Evolutionary conservation across 805 yeast species (phyloP).

Genomic region (Cyberlindnera euphorbiiphila): DNA sequence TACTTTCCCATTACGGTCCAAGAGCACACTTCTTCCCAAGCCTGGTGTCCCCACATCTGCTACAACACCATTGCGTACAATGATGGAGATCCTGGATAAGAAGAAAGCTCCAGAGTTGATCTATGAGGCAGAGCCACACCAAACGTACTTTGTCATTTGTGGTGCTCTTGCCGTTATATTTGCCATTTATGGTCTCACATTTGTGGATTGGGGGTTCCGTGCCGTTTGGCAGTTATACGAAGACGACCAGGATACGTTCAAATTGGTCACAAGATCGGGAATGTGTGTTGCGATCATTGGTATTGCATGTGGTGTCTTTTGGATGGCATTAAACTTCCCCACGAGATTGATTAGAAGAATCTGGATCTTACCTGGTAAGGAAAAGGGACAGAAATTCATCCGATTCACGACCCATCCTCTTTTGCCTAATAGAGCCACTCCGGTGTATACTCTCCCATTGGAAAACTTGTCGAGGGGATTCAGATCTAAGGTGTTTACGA

Average conservation of each 20-base stretch:
- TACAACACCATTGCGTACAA: conserved; percentile 45
- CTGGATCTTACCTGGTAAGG: conserved; percentile 65
- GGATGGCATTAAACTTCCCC: conserved; percentile 50
- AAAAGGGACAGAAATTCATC: conserved; percentile 34
- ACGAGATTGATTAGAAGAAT: conserved; percentile 69
- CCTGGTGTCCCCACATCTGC: conserved; percentile 73
- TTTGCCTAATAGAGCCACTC: conserved; percentile 68
- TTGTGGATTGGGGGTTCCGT: conserved; percentile 52
- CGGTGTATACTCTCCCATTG: conserved; percentile 66
- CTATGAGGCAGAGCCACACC: conserved; percentile 82
- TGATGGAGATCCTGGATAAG: conserved; percentile 51
- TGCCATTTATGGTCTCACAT: conserved; percentile 62
- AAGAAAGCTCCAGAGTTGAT: conserved; percentile 66
- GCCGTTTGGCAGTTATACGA: conserved; percentile 48
- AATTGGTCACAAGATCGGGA: conserved; percentile 33
- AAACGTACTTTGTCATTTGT: conserved; percentile 66
- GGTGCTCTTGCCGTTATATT: conserved; percentile 66
- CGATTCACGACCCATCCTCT: conserved; percentile 72
- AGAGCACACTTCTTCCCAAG: conserved; percentile 67
- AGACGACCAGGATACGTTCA: conserved; percentile 43
- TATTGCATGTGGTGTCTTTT: conserved; percentile 30
- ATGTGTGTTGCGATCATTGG: conserved; percentile 41
- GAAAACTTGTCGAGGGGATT: conserved; percentile 50
- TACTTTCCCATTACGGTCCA: conserved; percentile 60
- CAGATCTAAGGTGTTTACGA: conserved; percentile 73